These are phyloP conservation scores for Blastobotrys americana DNA, from an alignment of 805 yeast genomes.

Conservation along the genomic window DNA sequence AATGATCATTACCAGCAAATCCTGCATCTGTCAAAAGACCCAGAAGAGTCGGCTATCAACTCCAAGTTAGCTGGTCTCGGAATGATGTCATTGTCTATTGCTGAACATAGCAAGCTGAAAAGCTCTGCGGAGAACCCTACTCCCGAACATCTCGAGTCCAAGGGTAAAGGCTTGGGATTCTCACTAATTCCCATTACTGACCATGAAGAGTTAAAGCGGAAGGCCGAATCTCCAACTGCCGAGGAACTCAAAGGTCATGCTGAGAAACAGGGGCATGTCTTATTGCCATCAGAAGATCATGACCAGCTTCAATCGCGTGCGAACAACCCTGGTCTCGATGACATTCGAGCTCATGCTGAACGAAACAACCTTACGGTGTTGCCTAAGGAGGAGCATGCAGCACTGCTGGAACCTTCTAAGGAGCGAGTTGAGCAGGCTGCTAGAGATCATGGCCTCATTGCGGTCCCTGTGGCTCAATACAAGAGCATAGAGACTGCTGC, in stretches of 20 bases:
- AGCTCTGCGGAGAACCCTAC: constrained; percentile 23
- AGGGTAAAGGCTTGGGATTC: constrained; percentile 27
- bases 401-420: constrained; percentile 22
- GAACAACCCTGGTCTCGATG: constrained; percentile 11
- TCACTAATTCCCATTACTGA: constrained; percentile 20
- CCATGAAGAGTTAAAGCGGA: constrained; percentile 10
- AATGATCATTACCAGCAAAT: constrained; percentile 22
- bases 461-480: constrained; percentile 22
- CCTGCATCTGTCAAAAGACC: constrained; percentile 19
- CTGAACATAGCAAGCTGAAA: constrained; percentile 19
- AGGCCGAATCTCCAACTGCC: constrained; percentile 13
- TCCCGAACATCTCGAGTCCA: constrained; percentile 28
- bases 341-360: constrained; percentile 18
- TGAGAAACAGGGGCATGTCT: constrained; percentile 19
- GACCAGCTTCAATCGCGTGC: constrained; percentile 14
- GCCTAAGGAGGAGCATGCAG: constrained; percentile 9
- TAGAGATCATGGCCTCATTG: constrained; percentile 18
- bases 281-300: constrained; percentile 30
- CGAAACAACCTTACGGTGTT: constrained; percentile 10
- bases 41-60: constrained; percentile 14
- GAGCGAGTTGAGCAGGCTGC: constrained; percentile 17
- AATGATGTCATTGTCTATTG: constrained; percentile 24
- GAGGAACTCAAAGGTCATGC: constrained; percentile 13
- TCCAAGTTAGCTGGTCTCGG: constrained; percentile 22
- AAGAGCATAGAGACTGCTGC: constrained; percentile 22